Base-by-base conservation (phyloP, 345 rosid genomes). In the Zanthoxylum bungeanum region DNA sequence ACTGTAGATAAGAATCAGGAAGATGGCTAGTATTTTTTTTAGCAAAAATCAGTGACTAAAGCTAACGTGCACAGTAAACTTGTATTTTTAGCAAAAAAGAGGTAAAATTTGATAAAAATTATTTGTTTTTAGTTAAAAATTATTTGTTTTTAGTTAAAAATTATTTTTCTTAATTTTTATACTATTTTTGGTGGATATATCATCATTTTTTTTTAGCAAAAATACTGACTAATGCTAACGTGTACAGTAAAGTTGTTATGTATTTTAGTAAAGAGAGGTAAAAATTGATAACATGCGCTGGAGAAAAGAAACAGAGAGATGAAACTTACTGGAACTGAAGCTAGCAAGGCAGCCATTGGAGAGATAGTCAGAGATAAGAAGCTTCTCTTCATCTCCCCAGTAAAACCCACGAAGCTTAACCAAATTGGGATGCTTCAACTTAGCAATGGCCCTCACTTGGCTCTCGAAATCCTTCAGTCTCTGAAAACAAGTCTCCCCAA, bases 341-440 rank as follows among this genome's bases (percentile, higher is more conserved):
- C 73, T 69, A 33, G 84, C 84, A 76, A 95, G 93, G 85, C 85
- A 89, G 80, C 97, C 97, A 71, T 89, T 84, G 79, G 90, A 66
- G 80, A 86, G 79, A 39, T 80, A 89, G 51, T 95, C 97, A 62
- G 83, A 88, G 80, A 92, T 85, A 5, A 92, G 71, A 68, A 95
- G 99, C 90, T 92, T 92, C 82, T 95, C 99, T 60, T 85, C 87
- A 1, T 77, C 79, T 68, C 88, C 98, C 99, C 99, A 89, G 75
- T 84, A 87, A 62, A 92, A 95, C 66, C 98, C 99, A 16, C 88
- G 79, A 73, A 92, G 67, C 61, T 76, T 80, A 4, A 90, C 91
- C 81, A 95, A 62, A 76, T 95, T 92, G 1, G 83, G 96, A 73
- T 95, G 99, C 71, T 82, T 82, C 37, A 95, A 34, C 80, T 83